A percentile compares a stretch with the other conserved stretches of the same genome.
Conservation (phyloP, 352 stramenopile genomes). For the Pythium diclinum region DNA sequence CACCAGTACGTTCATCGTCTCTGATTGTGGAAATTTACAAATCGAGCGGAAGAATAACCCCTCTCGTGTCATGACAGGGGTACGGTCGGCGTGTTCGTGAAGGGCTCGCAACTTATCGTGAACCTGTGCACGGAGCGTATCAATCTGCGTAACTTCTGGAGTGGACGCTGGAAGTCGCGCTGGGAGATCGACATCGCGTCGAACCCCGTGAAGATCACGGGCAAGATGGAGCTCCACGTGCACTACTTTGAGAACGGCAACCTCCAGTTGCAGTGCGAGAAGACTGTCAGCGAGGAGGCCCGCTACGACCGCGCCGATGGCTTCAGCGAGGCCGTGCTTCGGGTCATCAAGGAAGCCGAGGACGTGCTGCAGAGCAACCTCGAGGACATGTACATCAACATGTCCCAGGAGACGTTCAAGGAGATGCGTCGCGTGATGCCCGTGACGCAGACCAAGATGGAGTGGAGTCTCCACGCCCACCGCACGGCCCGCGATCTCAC, state of each 20-base stretch:
- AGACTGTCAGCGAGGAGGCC: slow-evolving; percentile 55
- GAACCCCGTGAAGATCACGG: slow-evolving; percentile 45
- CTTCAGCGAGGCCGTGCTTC: slow-evolving; percentile 62
- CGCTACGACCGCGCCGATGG: slow-evolving; percentile 35
- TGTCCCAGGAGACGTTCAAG: slow-evolving; percentile 93
- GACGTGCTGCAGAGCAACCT: slow-evolving; percentile 87
- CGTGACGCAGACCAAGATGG: slow-evolving; percentile 89
- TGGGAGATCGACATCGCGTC: slow-evolving; percentile 69
- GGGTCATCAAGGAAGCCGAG: slow-evolving; percentile 78
- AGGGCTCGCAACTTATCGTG: slow-evolving; percentile 60
- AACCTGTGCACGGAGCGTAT: slow-evolving; percentile 83
- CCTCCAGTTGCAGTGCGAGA: slow-evolving; percentile 87
- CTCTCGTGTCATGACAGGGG: slow-evolving; percentile 34
- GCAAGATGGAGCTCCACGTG: slow-evolving; percentile 80
- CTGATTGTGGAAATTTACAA: background rate
- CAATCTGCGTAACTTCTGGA: slow-evolving; percentile 91
- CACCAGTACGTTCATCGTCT: slow-evolving; percentile 35
- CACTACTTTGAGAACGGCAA: slow-evolving; percentile 98
- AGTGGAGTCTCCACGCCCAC: slow-evolving; percentile 83
- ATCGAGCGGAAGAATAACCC: background rate
- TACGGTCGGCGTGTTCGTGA: slow-evolving; percentile 75
- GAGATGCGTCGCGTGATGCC: slow-evolving; percentile 94
- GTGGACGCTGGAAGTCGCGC: slow-evolving; percentile 76
- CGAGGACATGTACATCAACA: slow-evolving; percentile 94
- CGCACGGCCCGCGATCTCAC: slow-evolving; percentile 74